phyloP scores from a whole-genome alignment of 1,284 basidiomycete species.

The Cryptococcus deneoformans region DNA sequence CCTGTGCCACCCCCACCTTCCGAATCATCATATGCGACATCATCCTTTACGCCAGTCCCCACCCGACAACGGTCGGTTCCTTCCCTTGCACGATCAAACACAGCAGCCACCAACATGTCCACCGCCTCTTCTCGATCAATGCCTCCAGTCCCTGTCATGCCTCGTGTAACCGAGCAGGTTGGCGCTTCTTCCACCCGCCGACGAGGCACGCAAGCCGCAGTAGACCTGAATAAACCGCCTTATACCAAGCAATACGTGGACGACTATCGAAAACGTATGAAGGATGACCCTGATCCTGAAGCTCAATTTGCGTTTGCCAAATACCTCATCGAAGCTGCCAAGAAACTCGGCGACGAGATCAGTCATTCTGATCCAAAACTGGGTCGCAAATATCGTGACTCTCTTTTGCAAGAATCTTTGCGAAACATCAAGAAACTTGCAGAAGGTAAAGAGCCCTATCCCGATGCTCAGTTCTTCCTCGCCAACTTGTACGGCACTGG shows the following conservation, averaged over 20 bases:
- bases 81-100: constrained; percentile 40
- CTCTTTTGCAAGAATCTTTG: constrained; percentile 79
- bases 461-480: constrained; percentile 99
- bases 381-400: constrained; percentile 81
- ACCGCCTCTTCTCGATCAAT: constrained; percentile 29
- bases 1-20: constrained; percentile 46
- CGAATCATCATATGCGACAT: constrained; percentile 33
- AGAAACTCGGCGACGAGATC: constrained; percentile 83
- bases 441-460: constrained; percentile 64
- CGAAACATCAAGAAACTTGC: constrained; percentile 84
- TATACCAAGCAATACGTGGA: constrained; percentile 97
- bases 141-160: background rate
- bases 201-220: constrained; percentile 59
- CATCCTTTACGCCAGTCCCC: constrained; percentile 12
- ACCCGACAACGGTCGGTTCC: constrained; percentile 31
- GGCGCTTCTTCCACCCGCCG: constrained; percentile 52
- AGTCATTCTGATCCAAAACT: constrained; percentile 49
- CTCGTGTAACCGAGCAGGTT: constrained; percentile 53
- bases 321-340: constrained; percentile 99
- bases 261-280: constrained; percentile 94
- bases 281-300: constrained; percentile 96
- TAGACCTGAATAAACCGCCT: constrained; percentile 80
- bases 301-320: constrained; percentile 98
- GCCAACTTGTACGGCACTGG: constrained; percentile 98
- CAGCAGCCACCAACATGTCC: constrained; percentile 37